phyloP scores from a whole-genome alignment of 2,329 filamentous ascomycete species.

The Colletotrichum acutatum region DNA sequence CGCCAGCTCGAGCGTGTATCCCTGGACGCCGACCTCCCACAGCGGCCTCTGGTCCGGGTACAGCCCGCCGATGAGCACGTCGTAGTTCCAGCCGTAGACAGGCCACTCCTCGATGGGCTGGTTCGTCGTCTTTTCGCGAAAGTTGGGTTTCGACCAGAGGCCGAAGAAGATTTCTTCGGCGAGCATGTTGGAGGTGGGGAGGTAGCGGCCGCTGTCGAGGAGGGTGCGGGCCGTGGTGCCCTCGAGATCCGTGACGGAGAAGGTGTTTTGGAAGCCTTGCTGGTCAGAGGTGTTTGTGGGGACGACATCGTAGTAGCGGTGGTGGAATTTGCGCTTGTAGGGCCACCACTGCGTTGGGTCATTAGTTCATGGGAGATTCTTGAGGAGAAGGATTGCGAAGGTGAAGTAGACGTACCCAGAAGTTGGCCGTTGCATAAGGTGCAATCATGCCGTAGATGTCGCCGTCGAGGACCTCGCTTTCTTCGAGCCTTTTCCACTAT shows the following conservation, averaged over 20 bases:
- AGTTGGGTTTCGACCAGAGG: slow-evolving; percentile 62
- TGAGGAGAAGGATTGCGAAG: too few relatives aligned
- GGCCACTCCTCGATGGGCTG: slow-evolving; percentile 56
- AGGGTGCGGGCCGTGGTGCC: slow-evolving; percentile 52
- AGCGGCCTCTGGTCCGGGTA: slow-evolving; percentile 59
- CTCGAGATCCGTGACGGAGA: slow-evolving; percentile 58
- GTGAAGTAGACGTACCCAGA: slow-evolving; percentile 52
- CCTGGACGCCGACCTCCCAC: slow-evolving; percentile 61
- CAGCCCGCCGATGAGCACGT: slow-evolving; percentile 62
- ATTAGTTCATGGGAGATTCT: background rate
- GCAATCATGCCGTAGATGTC: slow-evolving; percentile 61
- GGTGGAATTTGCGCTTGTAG: slow-evolving; percentile 61
- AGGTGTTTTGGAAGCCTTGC: slow-evolving; percentile 63
- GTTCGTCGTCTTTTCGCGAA: slow-evolving; percentile 61
- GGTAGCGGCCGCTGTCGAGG: slow-evolving; percentile 59
- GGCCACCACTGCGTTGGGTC: slow-evolving; percentile 58
- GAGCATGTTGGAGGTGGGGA: slow-evolving; percentile 59
- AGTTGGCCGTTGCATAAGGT: slow-evolving; percentile 62
- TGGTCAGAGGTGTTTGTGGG: slow-evolving; percentile 52
- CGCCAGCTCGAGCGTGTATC: slow-evolving; percentile 61
- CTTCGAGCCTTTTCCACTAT: slow-evolving; percentile 48
- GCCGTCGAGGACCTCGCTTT: slow-evolving; percentile 59
- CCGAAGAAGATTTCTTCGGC: slow-evolving; percentile 61
- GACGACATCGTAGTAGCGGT: slow-evolving; percentile 62
- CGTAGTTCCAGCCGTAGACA: slow-evolving; percentile 65